Base-by-base conservation (phyloP, 2,329 filamentous ascomycete genomes). In the Gyromitra esculenta region DNA sequence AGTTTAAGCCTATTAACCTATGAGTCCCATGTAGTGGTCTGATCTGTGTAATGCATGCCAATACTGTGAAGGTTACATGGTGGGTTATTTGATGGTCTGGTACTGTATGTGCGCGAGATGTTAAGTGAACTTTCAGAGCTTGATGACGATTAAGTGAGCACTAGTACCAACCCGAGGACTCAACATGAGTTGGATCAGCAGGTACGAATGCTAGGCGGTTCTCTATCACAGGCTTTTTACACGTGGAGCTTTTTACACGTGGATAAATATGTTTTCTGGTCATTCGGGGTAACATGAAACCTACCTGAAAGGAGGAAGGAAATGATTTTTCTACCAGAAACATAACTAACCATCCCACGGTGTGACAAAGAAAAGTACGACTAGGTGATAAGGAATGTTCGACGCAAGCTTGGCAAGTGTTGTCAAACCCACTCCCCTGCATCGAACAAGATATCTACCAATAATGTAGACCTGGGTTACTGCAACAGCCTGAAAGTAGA, bases 401-500 rank as follows among this genome's bases (percentile, higher is more conserved):
- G 63, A 25, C 54, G 11, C 18, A 18, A 50, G 59, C 66, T 69
- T 64, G 66, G 59, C 66, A 65, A 57, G 37, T 70, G 48, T 64
- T 57, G 57, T 70, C 67, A 60, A 56, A 59, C 25, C 43, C 50
- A 57, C 37, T 72, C 35, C 48, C 41, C 48, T 48, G 60, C 21
- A 56, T 37, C 50, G 50, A 70, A 52, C 37, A 11, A 65, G 50
- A 57, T 75, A 75, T 37, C n/a, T 48, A 52, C 68, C 68, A 71
- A 71, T 71, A 13, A 37, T 71, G 48, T 37, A 13, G n/a, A 45
- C 35, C 48, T 56, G 5, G 37, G 54, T 74, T 41, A 56, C 64
- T 54, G 57, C 72, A 64, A 56, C 72, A 62, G 57, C 25, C 64
- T 75, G 72, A 75, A 67, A 59, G 50, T 15, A 57, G 57, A 75